These are phyloP conservation scores for Colletotrichum lupini DNA, from an alignment of 2,329 filamentous ascomycete species.

Conservation along the genomic window DNA sequence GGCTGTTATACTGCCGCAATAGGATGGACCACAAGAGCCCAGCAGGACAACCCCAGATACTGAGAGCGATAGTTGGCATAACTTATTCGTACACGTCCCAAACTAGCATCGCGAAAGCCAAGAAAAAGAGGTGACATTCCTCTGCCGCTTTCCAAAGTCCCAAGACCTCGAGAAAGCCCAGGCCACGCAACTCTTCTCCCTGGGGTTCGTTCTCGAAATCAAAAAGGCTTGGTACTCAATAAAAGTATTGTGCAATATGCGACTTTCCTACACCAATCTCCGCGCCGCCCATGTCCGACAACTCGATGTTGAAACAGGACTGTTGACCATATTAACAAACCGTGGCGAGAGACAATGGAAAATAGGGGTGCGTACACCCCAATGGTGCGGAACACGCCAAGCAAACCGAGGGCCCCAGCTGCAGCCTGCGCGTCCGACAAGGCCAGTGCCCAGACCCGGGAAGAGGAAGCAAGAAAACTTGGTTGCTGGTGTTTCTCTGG, in stretches of 20 bases:
- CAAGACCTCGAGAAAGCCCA: not conserved
- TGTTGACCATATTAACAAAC: not conserved
- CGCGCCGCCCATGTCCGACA: not conserved
- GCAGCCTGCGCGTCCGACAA: not conserved
- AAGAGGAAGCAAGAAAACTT: not conserved
- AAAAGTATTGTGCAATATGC: not conserved
- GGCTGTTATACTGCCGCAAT: no score
- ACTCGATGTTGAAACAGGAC: not conserved
- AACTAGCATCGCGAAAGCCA: not conserved
- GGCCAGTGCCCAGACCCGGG: not conserved
- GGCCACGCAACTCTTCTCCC: no score
- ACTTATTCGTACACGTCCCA: no score
- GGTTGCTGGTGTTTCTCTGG: not conserved
- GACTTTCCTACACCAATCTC: conserved; percentile 5
- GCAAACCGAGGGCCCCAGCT: not conserved
- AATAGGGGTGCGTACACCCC: not conserved
- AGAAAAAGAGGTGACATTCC: not conserved
- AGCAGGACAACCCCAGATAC: not conserved
- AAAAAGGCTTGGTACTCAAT: not conserved
- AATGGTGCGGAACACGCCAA: not conserved
- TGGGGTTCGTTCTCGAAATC: not conserved
- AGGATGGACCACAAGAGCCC: no score
- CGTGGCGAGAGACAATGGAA: not conserved
- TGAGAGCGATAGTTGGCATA: no score
- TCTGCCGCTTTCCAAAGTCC: not conserved